Percentiles rank a stretch among this genome's conserved stretches.
phyloP scores from a whole-genome alignment of 1,284 basidiomycete species.

The Boletus smithii region DNA sequence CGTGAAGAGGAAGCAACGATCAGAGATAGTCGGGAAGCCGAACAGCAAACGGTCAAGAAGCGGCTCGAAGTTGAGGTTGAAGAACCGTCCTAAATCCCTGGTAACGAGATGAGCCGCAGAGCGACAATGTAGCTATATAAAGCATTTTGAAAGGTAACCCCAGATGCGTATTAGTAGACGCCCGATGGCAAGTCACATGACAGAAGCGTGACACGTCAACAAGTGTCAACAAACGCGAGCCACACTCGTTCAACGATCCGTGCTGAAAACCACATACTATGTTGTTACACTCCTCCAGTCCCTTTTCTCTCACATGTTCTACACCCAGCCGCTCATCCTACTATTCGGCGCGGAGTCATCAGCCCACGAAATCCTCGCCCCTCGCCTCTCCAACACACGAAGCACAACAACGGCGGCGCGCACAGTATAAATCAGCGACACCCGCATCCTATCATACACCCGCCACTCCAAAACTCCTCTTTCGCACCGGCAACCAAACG shows the following conservation, averaged over 20 bases:
- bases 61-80: no score
- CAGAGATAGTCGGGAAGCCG: no score
- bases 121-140: no score
- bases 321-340: conserved; percentile 33
- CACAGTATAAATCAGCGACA: conserved; percentile 44
- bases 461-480: conserved; percentile 15
- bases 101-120: no score
- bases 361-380: conserved; percentile 49
- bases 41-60: no score
- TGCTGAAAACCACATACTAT: no score
- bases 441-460: conserved; percentile 12
- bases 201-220: conserved; percentile 22
- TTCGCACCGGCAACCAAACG: conserved; percentile 11
- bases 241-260: conserved; percentile 9
- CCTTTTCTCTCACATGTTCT: conserved; percentile 17
- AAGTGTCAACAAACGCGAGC: conserved; percentile 24
- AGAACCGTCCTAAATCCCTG: no score
- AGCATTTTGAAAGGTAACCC: no score
- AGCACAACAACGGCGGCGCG: conserved; percentile 41
- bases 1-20: no score
- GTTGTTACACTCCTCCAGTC: conserved; percentile 22
- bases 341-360: conserved; percentile 27
- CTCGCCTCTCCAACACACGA: conserved; percentile 42
- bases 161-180: no score
- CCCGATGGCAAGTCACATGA: conserved; percentile 19